phyloP scores from a whole-genome alignment of 2,329 filamentous ascomycete species.

The Penicillium glabrum region DNA sequence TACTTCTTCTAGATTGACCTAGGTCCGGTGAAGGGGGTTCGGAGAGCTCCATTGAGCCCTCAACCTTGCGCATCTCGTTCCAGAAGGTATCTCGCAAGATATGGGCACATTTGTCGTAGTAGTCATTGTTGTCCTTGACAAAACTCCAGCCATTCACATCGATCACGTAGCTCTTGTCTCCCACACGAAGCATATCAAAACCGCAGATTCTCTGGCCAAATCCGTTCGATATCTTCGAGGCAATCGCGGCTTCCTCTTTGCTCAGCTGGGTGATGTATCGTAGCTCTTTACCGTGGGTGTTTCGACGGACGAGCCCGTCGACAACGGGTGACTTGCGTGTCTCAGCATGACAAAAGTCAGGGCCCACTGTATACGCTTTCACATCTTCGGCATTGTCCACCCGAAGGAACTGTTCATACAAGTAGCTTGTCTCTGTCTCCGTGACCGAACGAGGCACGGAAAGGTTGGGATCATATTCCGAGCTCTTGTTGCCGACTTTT shows the following conservation, averaged over 20 bases:
- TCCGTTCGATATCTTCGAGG: constrained; percentile 81
- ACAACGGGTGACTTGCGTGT: constrained; percentile 97
- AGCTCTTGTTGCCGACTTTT: constrained; percentile 99
- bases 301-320: constrained; percentile 90
- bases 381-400: constrained; percentile 98
- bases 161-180: constrained; percentile 92
- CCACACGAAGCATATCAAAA: constrained; percentile 87
- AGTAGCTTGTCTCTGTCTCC: constrained; percentile 78
- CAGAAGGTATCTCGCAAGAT: constrained; percentile 89
- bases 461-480: constrained; percentile 81
- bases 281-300: constrained; percentile 95
- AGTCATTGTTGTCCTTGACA: constrained; percentile 98
- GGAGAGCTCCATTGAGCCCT: constrained; percentile 33
- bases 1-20: constrained; percentile 38
- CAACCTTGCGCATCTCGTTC: constrained; percentile 61
- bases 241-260: constrained; percentile 78
- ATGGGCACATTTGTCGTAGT: constrained; percentile 86
- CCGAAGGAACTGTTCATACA: constrained; percentile 96
- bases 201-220: constrained; percentile 96
- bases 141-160: constrained; percentile 99
- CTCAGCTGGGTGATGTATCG: constrained; percentile 87
- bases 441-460: constrained; percentile 76
- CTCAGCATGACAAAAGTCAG: constrained; percentile 91
- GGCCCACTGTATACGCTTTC: constrained; percentile 95
- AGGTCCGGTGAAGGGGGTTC: constrained; percentile 38